Percentiles rank a stretch among this genome's conserved stretches.
Conservation (phyloP, 805 yeast genomes). For the Saturnispora dispora region DNA sequence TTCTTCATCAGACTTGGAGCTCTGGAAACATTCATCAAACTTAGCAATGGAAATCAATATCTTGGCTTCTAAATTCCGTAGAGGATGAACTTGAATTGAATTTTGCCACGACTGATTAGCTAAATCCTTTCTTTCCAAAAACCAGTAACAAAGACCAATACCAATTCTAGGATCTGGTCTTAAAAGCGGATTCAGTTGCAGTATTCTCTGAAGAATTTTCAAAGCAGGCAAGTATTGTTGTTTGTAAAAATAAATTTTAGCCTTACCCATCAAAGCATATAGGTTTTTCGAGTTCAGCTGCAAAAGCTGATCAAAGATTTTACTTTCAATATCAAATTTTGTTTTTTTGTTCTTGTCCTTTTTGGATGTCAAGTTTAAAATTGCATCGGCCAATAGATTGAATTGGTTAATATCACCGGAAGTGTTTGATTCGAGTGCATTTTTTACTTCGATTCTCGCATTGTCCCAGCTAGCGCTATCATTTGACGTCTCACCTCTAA, state of each 20-base stretch:
- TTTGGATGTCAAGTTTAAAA: slow-evolving; percentile 50
- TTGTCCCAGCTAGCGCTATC: slow-evolving; percentile 19
- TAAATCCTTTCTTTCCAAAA: slow-evolving; percentile 63
- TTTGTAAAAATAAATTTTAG: slow-evolving; percentile 66
- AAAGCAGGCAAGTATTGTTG: slow-evolving; percentile 67
- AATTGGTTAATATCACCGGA: slow-evolving; percentile 32
- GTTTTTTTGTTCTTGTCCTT: slow-evolving; percentile 53
- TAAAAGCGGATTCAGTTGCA: slow-evolving; percentile 65
- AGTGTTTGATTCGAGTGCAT: slow-evolving; percentile 37
- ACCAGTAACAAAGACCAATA: slow-evolving; percentile 91
- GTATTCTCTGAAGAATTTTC: slow-evolving; percentile 73
- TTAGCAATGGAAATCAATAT: slow-evolving; percentile 58
- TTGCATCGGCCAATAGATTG: slow-evolving; percentile 59
- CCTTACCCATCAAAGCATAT: slow-evolving; percentile 75
- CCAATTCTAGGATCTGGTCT: slow-evolving; percentile 93
- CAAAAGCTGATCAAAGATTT: slow-evolving; percentile 54
- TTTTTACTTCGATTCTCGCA: slow-evolving; percentile 29
- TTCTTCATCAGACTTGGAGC: slow-evolving; percentile 48
- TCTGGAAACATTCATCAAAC: slow-evolving; percentile 52
- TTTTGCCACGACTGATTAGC: slow-evolving; percentile 82
- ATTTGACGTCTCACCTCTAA: slow-evolving; percentile 28
- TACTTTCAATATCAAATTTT: slow-evolving; percentile 62
- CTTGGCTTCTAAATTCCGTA: slow-evolving; percentile 44
- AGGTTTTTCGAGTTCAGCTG: slow-evolving; percentile 51
- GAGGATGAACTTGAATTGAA: slow-evolving; percentile 55